A percentile compares a stretch with the other conserved stretches of the same genome.
Conservation (phyloP, 148 eudicot species). For the Chenopodium formosanum region DNA sequence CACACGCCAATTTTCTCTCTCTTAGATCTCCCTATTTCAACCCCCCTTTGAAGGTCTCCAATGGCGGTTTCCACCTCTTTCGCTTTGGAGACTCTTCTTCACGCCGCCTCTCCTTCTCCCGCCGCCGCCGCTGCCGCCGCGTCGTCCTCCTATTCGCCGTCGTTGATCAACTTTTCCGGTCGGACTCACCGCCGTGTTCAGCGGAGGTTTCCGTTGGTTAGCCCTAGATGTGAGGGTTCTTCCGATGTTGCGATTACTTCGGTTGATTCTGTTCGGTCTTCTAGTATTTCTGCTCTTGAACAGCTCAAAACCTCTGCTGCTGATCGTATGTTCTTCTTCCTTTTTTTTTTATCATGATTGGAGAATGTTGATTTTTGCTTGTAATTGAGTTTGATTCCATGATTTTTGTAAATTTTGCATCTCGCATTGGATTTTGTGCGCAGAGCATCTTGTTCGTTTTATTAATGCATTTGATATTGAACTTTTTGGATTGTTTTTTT, state of each 20-base stretch:
- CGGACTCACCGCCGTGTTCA: slow-evolving; percentile 22
- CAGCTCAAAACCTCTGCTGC: slow-evolving; percentile 50
- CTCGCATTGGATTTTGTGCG: too few relatives aligned
- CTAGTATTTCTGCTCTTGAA: slow-evolving; percentile 45
- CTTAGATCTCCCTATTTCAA: slow-evolving; percentile 1
- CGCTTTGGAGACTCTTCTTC: slow-evolving; percentile 56
- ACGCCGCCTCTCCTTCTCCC: slow-evolving; percentile 1
- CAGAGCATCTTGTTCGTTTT: too few relatives aligned
- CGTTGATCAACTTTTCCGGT: slow-evolving; percentile 32
- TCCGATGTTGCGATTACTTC: background rate
- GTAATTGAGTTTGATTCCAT: too few relatives aligned
- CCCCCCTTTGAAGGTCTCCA: background rate
- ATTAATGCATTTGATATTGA: too few relatives aligned
- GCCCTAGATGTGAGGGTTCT: slow-evolving; percentile 40
- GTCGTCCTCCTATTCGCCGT: slow-evolving; percentile 22
- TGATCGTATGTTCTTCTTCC: slow-evolving; percentile 32
- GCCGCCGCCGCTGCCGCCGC: slow-evolving; percentile 21
- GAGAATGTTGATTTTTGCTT: too few relatives aligned
- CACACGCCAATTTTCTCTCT: slow-evolving; percentile 16
- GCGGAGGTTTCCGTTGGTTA: slow-evolving; percentile 21
- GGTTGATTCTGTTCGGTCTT: slow-evolving; percentile 15
- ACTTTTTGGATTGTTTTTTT: too few relatives aligned
- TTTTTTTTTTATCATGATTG: background rate
- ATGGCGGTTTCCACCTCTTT: slow-evolving; percentile 62
- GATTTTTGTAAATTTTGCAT: too few relatives aligned